A percentile compares a stretch with the other conserved stretches of the same genome.
These are phyloP conservation scores for Suhomyces kilbournensis DNA, from an alignment of 805 yeast genomes.

Conservation along the genomic window DNA sequence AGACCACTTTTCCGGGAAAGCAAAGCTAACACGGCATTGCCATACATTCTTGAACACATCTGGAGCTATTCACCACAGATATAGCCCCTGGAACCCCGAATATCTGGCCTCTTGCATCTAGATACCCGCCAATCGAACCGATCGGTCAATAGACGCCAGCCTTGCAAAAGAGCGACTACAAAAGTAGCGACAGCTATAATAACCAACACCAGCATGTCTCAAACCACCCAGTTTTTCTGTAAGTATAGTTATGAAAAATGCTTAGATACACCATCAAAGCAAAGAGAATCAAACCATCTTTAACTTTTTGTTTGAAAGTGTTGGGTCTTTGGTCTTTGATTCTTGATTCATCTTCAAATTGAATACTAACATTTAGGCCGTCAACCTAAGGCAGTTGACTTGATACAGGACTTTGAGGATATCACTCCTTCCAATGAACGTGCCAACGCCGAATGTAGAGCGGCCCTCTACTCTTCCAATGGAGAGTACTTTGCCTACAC, in stretches of 20 bases:
- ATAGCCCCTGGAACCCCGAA: not conserved
- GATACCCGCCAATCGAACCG: not conserved
- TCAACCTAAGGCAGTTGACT: conserved; percentile 25
- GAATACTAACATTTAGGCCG: conserved; percentile 26
- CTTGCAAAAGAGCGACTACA: not conserved
- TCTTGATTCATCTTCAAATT: not conserved
- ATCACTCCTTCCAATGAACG: conserved; percentile 30
- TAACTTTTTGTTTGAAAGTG: too few species aligned
- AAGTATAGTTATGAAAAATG: conserved; percentile 15
- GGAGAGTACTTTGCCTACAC: conserved; percentile 73
- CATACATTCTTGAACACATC: not conserved
- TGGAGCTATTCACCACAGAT: not conserved
- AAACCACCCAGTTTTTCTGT: conserved; percentile 38
- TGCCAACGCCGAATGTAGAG: conserved; percentile 52
- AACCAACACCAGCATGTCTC: conserved; percentile 24
- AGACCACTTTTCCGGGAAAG: not conserved
- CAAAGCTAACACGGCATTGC: not conserved
- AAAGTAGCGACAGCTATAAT: not conserved
- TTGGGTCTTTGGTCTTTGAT: too few species aligned
- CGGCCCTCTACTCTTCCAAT: conserved; percentile 62
- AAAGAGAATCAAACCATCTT: too few species aligned
- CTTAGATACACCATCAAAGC: too few species aligned
- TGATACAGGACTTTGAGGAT: conserved; percentile 32
- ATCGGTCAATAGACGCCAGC: conserved; percentile 1
- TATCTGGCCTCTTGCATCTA: not conserved